A percentile compares a stretch with the other conserved stretches of the same genome.
Conservation (phyloP, 106 monocot genomes). For the Ottelia alismoides region DNA sequence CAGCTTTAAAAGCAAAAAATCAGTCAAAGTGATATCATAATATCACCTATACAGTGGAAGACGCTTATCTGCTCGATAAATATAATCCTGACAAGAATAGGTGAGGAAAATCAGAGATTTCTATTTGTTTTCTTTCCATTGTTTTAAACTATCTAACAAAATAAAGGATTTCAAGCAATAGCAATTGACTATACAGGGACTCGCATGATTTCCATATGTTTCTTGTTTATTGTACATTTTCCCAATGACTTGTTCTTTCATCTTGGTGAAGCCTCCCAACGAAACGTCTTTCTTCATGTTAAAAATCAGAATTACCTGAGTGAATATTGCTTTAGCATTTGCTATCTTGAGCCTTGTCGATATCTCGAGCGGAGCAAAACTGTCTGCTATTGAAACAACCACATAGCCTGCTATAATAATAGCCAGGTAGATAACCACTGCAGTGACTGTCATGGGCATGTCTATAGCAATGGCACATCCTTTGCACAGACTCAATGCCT, state of each 20-base stretch:
- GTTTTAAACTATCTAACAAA: too few relatives aligned
- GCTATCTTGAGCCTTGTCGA: slow-evolving; percentile 74
- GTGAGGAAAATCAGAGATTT: neutral
- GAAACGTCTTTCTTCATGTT: too few relatives aligned
- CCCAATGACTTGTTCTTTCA: too few relatives aligned
- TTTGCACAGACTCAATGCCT: slow-evolving; percentile 49
- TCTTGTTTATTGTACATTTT: too few relatives aligned
- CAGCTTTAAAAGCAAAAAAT: neutral
- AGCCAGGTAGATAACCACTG: slow-evolving; percentile 84
- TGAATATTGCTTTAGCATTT: slow-evolving; percentile 85
- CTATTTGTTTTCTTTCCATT: too few relatives aligned
- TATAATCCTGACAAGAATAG: slow-evolving; percentile 58
- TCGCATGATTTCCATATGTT: too few relatives aligned
- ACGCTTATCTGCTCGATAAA: slow-evolving; percentile 66
- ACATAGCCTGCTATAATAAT: slow-evolving; percentile 82
- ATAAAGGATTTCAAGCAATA: too few relatives aligned
- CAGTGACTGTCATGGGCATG: slow-evolving; percentile 87
- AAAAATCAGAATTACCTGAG: slow-evolving; percentile 70
- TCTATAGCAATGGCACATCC: slow-evolving; percentile 93
- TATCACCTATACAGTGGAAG: slow-evolving; percentile 75
- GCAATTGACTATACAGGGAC: too few relatives aligned
- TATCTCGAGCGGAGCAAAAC: slow-evolving; percentile 90
- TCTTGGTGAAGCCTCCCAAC: too few relatives aligned
- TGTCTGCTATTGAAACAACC: slow-evolving; percentile 96
- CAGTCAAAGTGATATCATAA: neutral